A percentile compares a stretch with the other conserved stretches of the same genome.
Evolutionary conservation across 495 filamentous ascomycete species (phyloP).

Genomic region (Penicillium waksmanii): DNA sequence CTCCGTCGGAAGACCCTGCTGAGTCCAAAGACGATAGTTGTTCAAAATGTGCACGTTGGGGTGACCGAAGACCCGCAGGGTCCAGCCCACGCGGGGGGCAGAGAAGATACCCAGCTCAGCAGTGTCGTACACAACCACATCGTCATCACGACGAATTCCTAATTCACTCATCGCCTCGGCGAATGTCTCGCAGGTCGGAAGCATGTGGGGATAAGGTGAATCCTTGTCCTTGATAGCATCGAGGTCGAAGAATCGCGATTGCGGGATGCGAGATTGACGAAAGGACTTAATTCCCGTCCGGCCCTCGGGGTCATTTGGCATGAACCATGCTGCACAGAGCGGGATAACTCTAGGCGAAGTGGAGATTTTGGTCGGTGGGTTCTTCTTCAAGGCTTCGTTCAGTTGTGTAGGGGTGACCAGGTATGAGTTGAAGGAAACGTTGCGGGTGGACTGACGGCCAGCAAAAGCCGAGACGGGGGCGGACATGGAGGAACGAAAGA

Average conservation of each 20-base stretch:
- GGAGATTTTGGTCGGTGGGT: constrained; percentile 71
- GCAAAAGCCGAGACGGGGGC: constrained; percentile 23
- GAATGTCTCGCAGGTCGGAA: constrained; percentile 79
- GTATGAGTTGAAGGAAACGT: constrained; percentile 71
- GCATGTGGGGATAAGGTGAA: constrained; percentile 96
- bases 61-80: constrained; percentile 86
- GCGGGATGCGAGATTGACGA: constrained; percentile 75
- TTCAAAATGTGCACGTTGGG: constrained; percentile 87
- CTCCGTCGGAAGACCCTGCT: constrained; percentile 79
- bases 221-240: constrained; percentile 85
- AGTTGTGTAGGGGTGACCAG: constrained; percentile 86
- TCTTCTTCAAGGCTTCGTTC: constrained; percentile 74
- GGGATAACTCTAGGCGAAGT: constrained; percentile 81
- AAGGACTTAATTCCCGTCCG: constrained; percentile 80
- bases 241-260: constrained; percentile 93
- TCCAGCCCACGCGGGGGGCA: constrained; percentile 93
- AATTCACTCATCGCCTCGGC: constrained; percentile 84
- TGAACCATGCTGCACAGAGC: constrained; percentile 91
- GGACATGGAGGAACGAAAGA: constrained; percentile 42
- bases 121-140: constrained; percentile 90
- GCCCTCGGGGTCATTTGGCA: constrained; percentile 80
- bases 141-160: constrained; percentile 84
- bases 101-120: constrained; percentile 90
- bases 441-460: constrained; percentile 23
- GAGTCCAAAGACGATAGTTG: constrained; percentile 90